Conservation (phyloP, 257 asterid species). For the Mitragyna speciosa region DNA sequence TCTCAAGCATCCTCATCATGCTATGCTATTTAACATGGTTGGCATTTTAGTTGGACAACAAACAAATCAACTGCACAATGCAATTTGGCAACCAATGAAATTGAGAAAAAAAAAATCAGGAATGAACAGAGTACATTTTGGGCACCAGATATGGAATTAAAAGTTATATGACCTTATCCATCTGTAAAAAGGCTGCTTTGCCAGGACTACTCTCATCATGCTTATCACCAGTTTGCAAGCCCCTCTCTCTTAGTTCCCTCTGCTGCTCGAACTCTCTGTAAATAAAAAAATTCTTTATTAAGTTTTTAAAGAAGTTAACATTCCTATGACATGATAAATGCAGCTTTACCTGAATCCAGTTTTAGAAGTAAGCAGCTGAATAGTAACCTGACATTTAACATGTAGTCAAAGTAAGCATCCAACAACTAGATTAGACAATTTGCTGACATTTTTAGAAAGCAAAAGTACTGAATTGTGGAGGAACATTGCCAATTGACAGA, state of each 20-base stretch:
- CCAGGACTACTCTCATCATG: slow-evolving; percentile 44
- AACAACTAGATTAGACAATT: slow-evolving; percentile 21
- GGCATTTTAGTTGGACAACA: background rate
- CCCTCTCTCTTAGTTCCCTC: slow-evolving; percentile 89
- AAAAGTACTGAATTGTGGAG: background rate
- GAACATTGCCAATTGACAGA: background rate
- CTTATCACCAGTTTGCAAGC: slow-evolving; percentile 59
- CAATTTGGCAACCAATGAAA: background rate
- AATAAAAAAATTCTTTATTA: slow-evolving; percentile 17
- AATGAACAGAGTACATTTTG: background rate
- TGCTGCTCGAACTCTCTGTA: slow-evolving; percentile 98
- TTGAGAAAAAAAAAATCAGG: background rate
- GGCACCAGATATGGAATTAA: background rate
- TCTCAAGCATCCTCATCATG: background rate
- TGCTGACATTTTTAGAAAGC: background rate
- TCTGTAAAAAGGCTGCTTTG: slow-evolving; percentile 46
- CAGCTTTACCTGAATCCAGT: slow-evolving; percentile 89
- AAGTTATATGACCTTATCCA: slow-evolving; percentile 41
- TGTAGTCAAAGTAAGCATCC: slow-evolving; percentile 11
- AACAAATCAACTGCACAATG: background rate
- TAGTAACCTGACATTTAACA: slow-evolving; percentile 62
- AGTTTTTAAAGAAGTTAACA: slow-evolving; percentile 21
- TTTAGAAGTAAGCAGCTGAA: slow-evolving; percentile 95
- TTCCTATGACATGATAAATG: slow-evolving; percentile 22
- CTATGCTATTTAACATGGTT: background rate